Percentiles rank a stretch among this genome's conserved stretches.
Evolutionary conservation across 345 rosid species (phyloP).

Genomic region (Eucalyptus cloeziana): DNA sequence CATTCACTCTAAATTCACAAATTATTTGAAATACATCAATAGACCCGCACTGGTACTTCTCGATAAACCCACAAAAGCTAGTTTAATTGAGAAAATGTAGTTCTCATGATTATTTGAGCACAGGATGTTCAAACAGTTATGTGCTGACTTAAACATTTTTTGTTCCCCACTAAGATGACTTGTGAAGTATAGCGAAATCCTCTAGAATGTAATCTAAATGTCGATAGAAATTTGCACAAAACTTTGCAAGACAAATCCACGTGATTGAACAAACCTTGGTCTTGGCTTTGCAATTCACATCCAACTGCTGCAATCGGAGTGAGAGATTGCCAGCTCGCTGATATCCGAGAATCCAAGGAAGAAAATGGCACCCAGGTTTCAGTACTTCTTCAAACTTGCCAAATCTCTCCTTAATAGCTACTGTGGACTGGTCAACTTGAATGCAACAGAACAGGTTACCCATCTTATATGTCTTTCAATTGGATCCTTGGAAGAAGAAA

Average conservation of each 20-base stretch:
- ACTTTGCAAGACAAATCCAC: not conserved
- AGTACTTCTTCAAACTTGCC: constrained; percentile 23
- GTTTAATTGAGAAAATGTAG: not conserved
- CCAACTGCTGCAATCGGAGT: constrained; percentile 25
- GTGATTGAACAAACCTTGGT: constrained; percentile 11
- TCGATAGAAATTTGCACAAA: not conserved
- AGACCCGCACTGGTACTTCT: not conserved
- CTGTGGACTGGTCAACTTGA: constrained; percentile 24
- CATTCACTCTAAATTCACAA: not conserved
- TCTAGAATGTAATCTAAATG: not conserved
- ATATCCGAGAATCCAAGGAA: constrained; percentile 25
- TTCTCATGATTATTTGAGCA: not conserved
- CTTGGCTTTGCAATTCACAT: constrained; percentile 26
- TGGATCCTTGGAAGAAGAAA: not conserved
- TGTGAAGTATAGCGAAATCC: not conserved
- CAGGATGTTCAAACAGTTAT: not conserved
- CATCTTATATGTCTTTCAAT: constrained; percentile 1
- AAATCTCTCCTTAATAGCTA: constrained; percentile 23
- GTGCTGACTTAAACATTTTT: not conserved
- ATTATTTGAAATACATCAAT: too few relatives aligned
- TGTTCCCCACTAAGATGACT: not conserved
- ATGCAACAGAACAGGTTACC: constrained; percentile 12
- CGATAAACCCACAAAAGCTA: not conserved
- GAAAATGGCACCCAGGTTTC: constrained; percentile 28
- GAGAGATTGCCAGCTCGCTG: constrained; percentile 18